Evolutionary conservation across 1,284 basidiomycete species (phyloP), one percentile per base, ranked within the genome.

Genomic region (Ustilago loliicola): DNA sequence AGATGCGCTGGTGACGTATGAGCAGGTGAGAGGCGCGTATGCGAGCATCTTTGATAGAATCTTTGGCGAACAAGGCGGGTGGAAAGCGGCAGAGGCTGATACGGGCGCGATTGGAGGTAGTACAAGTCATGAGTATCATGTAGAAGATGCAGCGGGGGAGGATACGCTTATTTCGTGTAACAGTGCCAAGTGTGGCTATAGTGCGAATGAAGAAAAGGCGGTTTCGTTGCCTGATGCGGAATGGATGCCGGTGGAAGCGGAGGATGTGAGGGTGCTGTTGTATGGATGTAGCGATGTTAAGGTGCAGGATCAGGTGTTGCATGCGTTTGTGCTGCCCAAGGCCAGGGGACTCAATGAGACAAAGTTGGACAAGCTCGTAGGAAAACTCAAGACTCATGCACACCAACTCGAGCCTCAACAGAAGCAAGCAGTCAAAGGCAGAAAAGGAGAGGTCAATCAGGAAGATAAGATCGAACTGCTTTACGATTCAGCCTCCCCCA

Each of bases 81-180:
- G 83, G 83, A 72, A 60, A 19, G 71, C 62, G 52, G 87, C 86
- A 2, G 79, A 85, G 62, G 87, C 87, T n/a, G 87, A 87, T 66
- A 83, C 84, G 1, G 87, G 87, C 19, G 81, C 86, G 6, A 87
- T 87, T 60, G 87, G 87, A 1, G 87, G 87, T 4, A 76, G 68
- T 7, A 76, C 65, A n/a, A 84, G 82, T 32, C 87, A 87, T 58
- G 87, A 87, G 59, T 87, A 85, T 66, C 87, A 87, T 38, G 63
- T 85, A 0, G 58, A 77, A 27, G 80, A 81, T 57, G 45, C 73
- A 25, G 83, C 82, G n/a, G 87, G 87, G 17, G 87, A 87, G 69
- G 87, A 87, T 63, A 83, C 76, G 9, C 47, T 87, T 15, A 62
- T 87, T 13, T 72, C 75, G 8, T 87, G 87, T 72, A 32, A n/a